Evolutionary conservation across 2,329 filamentous ascomycete species (phyloP).

Genomic region (Aschersonia sp.): DNA sequence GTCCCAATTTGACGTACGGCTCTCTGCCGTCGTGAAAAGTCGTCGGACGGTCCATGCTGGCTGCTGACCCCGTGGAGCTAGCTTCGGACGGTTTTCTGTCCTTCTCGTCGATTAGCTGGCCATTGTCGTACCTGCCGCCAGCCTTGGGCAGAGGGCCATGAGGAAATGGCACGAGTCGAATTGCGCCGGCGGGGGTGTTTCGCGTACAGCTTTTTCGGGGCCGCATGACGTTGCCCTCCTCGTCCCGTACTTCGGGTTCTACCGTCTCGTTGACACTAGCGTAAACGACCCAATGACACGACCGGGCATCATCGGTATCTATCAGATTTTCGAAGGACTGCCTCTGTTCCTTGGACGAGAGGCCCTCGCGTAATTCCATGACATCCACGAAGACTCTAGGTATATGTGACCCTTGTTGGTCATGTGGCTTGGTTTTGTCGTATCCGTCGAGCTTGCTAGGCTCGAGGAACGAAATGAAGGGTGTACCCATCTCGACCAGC

Average conservation of each 20-base stretch:
- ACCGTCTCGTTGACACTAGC: slow-evolving; percentile 39
- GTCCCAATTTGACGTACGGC: slow-evolving; percentile 69
- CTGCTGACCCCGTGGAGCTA: slow-evolving; percentile 8
- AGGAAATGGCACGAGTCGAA: slow-evolving; percentile 71
- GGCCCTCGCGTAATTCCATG: slow-evolving; percentile 44
- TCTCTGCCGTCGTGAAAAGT: slow-evolving; percentile 46
- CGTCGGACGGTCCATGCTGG: slow-evolving; percentile 27
- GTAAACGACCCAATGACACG: slow-evolving; percentile 83
- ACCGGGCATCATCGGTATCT: slow-evolving; percentile 64
- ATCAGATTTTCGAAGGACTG: slow-evolving; percentile 54
- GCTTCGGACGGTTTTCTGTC: slow-evolving; percentile 1
- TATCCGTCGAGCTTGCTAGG: slow-evolving; percentile 35
- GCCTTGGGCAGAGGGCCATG: slow-evolving; percentile 48
- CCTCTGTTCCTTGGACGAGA: slow-evolving; percentile 46
- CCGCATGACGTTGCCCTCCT: slow-evolving; percentile 22
- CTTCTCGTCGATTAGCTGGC: slow-evolving; percentile 18
- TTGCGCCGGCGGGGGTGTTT: slow-evolving; percentile 49
- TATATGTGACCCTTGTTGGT: slow-evolving; percentile 28
- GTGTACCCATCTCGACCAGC: slow-evolving; percentile 27
- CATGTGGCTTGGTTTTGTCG: slow-evolving; percentile 21
- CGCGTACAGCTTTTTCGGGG: slow-evolving; percentile 28
- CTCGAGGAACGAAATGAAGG: slow-evolving; percentile 31
- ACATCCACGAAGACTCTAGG: slow-evolving; percentile 46
- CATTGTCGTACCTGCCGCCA: slow-evolving; percentile 33
- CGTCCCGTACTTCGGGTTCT: slow-evolving; percentile 27